Evolutionary conservation across 1,284 basidiomycete species (phyloP), one percentile per base, ranked within the genome.

Genomic region (Ceratobasidium sp.): DNA sequence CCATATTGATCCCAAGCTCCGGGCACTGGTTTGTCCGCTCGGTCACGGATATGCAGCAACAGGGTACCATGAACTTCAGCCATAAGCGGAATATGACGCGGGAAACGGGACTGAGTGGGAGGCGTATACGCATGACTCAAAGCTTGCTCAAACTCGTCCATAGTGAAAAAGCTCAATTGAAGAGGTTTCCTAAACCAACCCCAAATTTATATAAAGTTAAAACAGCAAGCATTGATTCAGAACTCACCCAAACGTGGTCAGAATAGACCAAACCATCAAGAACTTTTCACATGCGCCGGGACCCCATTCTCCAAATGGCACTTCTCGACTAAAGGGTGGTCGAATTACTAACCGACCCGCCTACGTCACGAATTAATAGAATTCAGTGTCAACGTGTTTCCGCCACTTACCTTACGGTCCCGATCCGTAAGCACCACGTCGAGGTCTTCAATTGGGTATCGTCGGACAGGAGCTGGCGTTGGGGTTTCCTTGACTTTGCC

Each of bases 121-220:
- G 59, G 59, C 16, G 47, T 53, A 25, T 64, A 64, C 11, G 29
- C 33, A 77, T 99, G 96, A 58, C 88, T 87, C 29, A 99, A 80
- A 0, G 94, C 89, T 70, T 88, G 85, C 75, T 96, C 94, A 75
- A 91, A 93, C 74, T 98, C 97, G 77, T 99, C 97, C 74, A 98
- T 82, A 0, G 93, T 90, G 77, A 98, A 93, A 9, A 88, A 81
- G n/a, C 95, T 96, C 9, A 99, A 79, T 71, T 89, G 87, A 14
- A 99, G 82, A 1, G 95, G 88, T 83, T 91, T 88, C 7, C 93
- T 94, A 75, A 16, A 46, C 53, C 56, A 54, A 36, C 13, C n/a
- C n/a, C n/a, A 56, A 56, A 71, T 23, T 36, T 36, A 36, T 39
- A 70, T 41, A 42, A 46, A 46, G 4, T 46, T 4, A n/a, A 25